Evolutionary conservation across 352 stramenopile genomes (phyloP).

Genomic region (Globisporangium perplexum): DNA sequence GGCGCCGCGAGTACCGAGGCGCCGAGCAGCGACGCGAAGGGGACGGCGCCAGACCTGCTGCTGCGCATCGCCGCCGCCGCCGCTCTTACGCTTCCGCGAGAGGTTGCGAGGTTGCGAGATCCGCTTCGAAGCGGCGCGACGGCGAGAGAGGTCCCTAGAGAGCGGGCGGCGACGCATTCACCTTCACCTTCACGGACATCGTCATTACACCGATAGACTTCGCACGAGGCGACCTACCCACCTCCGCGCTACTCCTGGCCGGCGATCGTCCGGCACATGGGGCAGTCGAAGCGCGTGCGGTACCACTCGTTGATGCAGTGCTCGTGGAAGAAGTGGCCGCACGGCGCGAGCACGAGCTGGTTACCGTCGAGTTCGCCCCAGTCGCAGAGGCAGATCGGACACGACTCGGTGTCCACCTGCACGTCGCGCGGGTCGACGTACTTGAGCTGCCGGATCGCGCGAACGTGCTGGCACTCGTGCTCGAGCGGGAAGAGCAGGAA

Average conservation of each 20-base stretch:
- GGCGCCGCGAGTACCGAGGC: neutral
- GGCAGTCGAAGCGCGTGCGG: conserved; percentile 82
- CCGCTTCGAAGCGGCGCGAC: no score
- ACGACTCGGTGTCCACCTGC: conserved; percentile 73
- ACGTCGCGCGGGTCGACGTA: conserved; percentile 83
- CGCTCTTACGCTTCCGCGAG: neutral
- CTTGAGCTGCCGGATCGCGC: conserved; percentile 75
- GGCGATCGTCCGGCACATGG: conserved; percentile 83
- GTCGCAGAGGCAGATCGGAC: conserved; percentile 80
- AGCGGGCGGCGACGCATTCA: no score
- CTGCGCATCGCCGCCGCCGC: neutral
- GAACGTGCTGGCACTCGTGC: conserved; percentile 78
- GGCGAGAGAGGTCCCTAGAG: no score
- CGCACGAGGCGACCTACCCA: no score
- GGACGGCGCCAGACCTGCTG: neutral
- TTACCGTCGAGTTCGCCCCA: conserved; percentile 83
- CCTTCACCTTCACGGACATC: no score
- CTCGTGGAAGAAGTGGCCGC: conserved; percentile 84
- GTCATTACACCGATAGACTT: neutral
- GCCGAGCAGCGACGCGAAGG: neutral
- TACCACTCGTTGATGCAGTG: conserved; percentile 90
- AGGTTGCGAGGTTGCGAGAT: neutral
- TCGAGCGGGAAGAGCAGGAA: conserved; percentile 79
- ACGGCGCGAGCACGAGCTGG: conserved; percentile 71
- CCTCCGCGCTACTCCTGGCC: conserved; percentile 43